phyloP scores from a whole-genome alignment of 805 yeast species.

The Myxozyma udenii region DNA sequence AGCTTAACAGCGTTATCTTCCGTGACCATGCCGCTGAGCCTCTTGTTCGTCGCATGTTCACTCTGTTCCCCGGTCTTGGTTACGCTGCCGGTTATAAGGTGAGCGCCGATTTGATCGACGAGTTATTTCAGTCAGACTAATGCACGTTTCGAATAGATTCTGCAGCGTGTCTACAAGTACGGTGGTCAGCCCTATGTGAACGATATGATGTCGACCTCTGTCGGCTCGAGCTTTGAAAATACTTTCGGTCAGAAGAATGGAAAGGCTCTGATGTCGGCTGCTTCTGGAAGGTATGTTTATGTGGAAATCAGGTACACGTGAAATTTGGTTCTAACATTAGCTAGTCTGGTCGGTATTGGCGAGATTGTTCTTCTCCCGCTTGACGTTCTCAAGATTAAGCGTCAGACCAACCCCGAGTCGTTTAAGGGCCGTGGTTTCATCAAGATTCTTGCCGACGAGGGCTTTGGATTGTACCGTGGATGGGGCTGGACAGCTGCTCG shows the following conservation, averaged over 20 bases:
- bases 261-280: constrained; percentile 93
- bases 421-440: constrained; percentile 96
- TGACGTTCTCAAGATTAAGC: constrained; percentile 94
- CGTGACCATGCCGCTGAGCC: constrained; percentile 73
- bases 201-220: constrained; percentile 78
- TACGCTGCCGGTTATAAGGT: constrained; percentile 93
- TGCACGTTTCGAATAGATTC: constrained; percentile 41
- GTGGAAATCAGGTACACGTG: neutral
- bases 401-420: constrained; percentile 99
- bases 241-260: constrained; percentile 91
- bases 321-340: neutral
- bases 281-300: constrained; percentile 67
- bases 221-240: constrained; percentile 64
- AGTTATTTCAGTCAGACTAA: neutral
- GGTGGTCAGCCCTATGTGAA: constrained; percentile 99
- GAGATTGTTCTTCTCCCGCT: constrained; percentile 93
- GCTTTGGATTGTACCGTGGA: constrained; percentile 90
- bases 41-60: constrained; percentile 64
- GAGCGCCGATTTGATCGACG: constrained; percentile 22
- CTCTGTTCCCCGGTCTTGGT: constrained; percentile 96
- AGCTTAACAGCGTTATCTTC: constrained; percentile 84
- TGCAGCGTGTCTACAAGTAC: constrained; percentile 96
- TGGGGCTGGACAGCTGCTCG: constrained; percentile 99
- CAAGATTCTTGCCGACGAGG: constrained; percentile 83
- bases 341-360: constrained; percentile 87